Evolutionary conservation across 768 basidiomycete genomes (phyloP).

Genomic region (Lanmaoa pseudosensibilis): DNA sequence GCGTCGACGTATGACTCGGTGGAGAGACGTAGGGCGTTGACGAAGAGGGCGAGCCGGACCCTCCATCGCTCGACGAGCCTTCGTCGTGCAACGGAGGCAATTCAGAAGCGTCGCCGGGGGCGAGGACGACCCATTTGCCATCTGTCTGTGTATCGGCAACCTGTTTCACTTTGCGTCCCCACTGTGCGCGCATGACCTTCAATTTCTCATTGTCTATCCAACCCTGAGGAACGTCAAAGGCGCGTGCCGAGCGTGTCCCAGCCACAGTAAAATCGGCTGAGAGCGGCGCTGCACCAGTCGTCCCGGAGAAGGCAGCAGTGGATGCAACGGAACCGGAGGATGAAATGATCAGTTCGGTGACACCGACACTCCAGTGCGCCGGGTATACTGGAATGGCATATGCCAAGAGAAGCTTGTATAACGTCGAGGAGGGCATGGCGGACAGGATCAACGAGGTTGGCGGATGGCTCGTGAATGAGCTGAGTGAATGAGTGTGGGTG

Average conservation of each 20-base stretch:
- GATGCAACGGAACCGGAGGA: conserved; percentile 19
- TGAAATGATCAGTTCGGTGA: conserved; percentile 73
- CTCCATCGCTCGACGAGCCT: conserved; percentile 19
- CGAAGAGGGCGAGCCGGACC: conserved; percentile 27
- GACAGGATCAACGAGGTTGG: conserved; percentile 82
- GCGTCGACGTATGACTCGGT: conserved; percentile 47
- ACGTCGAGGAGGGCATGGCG: conserved; percentile 47
- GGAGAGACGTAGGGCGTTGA: conserved; percentile 32
- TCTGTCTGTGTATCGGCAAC: conserved; percentile 80
- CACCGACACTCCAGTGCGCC: conserved; percentile 75
- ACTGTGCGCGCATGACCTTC: conserved; percentile 66
- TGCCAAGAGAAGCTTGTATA: conserved; percentile 72
- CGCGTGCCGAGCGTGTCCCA: conserved; percentile 62
- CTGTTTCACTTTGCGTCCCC: conserved; percentile 68
- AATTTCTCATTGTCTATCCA: conserved; percentile 72
- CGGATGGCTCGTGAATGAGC: conserved; percentile 76
- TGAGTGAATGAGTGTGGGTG: conserved; percentile 62
- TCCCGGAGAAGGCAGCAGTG: conserved; percentile 1
- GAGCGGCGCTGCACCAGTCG: conserved; percentile 11
- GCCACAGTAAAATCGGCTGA: conserved; percentile 46
- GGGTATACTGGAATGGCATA: conserved; percentile 81
- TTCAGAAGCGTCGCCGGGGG: conserved; percentile 48
- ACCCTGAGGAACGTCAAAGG: conserved; percentile 68
- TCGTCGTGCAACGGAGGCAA: conserved; percentile 10
- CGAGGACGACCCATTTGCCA: conserved; percentile 83